phyloP scores from a whole-genome alignment of 2,329 filamentous ascomycete species.

The Cryoendolithus antarcticus region DNA sequence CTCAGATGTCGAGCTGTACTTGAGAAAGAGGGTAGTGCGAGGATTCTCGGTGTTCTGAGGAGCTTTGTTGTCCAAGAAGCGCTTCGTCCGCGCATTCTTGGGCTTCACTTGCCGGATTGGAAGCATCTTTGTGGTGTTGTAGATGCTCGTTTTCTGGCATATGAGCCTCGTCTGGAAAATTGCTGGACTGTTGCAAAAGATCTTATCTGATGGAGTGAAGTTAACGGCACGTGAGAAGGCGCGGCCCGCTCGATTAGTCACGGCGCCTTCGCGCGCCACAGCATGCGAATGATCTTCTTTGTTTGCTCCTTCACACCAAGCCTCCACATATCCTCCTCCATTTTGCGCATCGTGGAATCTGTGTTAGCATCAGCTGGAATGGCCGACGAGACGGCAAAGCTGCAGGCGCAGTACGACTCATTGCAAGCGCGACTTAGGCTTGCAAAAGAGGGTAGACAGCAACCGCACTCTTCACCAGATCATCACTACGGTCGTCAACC shows the following conservation, averaged over 20 bases:
- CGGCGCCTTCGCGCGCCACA: not conserved
- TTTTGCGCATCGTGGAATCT: too few species aligned
- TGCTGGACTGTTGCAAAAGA: not conserved
- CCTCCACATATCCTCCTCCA: not conserved
- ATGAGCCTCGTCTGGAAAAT: not conserved
- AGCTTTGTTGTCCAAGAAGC: slow-evolving; percentile 83
- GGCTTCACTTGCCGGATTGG: slow-evolving; percentile 49
- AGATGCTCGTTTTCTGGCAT: not conserved
- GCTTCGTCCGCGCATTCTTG: slow-evolving; percentile 80
- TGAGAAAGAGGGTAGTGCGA: slow-evolving; percentile 80
- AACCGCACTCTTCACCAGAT: too few species aligned
- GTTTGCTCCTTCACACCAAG: not conserved
- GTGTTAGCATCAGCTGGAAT: slow-evolving; percentile 9
- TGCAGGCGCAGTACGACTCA: slow-evolving; percentile 15
- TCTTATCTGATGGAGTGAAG: too few species aligned
- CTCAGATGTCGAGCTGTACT: slow-evolving; percentile 74
- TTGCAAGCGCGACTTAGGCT: too few species aligned
- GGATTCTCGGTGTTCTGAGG: slow-evolving; percentile 82
- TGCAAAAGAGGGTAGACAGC: too few species aligned
- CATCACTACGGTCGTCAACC: too few species aligned
- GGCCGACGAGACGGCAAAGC: slow-evolving; percentile 15
- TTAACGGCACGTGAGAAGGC: too few species aligned
- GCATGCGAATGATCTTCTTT: not conserved
- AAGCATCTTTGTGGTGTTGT: slow-evolving; percentile 13
- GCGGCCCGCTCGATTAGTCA: not conserved